Evolutionary conservation across 495 filamentous ascomycete species (phyloP).

Genomic region (Aspergillus bertholletiae): DNA sequence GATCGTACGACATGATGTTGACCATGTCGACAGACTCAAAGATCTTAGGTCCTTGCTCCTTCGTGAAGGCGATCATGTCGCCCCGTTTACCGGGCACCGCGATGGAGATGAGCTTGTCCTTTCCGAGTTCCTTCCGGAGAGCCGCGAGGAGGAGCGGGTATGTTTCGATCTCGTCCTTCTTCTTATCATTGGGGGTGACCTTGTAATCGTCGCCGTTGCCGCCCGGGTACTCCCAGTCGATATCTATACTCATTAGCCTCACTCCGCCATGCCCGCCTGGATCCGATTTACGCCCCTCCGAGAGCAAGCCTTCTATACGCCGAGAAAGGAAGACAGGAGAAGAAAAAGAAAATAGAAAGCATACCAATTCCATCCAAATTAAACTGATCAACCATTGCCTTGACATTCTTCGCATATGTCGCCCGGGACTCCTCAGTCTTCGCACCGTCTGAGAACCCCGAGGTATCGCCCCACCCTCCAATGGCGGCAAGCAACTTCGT

Average conservation of each 20-base stretch:
- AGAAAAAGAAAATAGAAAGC: conserved; percentile 1
- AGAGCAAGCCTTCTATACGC: too few species aligned
- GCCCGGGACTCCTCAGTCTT: conserved; percentile 47
- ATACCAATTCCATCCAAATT: conserved; percentile 58
- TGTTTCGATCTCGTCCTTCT: conserved; percentile 58
- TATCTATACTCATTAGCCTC: conserved; percentile 45
- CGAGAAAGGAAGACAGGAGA: too few species aligned
- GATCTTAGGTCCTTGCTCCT: conserved; percentile 59
- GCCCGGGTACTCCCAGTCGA: conserved; percentile 81
- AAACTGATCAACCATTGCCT: conserved; percentile 55
- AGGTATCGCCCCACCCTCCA: conserved; percentile 70
- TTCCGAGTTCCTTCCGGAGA: conserved; percentile 57
- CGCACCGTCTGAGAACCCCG: conserved; percentile 58
- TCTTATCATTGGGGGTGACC: conserved; percentile 56
- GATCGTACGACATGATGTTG: conserved; percentile 78
- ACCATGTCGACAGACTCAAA: conserved; percentile 65
- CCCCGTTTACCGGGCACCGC: conserved; percentile 63
- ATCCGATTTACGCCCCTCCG: neutral
- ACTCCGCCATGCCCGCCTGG: too few species aligned
- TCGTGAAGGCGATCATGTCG: conserved; percentile 73
- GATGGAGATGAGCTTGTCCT: conserved; percentile 61
- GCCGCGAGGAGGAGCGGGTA: conserved; percentile 61
- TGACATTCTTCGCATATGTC: conserved; percentile 62
- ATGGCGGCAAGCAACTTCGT: conserved; percentile 69
- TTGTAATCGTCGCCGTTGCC: conserved; percentile 79